Base-by-base conservation (phyloP, 305 asterid species). In the Fraxinus sp. region DNA sequence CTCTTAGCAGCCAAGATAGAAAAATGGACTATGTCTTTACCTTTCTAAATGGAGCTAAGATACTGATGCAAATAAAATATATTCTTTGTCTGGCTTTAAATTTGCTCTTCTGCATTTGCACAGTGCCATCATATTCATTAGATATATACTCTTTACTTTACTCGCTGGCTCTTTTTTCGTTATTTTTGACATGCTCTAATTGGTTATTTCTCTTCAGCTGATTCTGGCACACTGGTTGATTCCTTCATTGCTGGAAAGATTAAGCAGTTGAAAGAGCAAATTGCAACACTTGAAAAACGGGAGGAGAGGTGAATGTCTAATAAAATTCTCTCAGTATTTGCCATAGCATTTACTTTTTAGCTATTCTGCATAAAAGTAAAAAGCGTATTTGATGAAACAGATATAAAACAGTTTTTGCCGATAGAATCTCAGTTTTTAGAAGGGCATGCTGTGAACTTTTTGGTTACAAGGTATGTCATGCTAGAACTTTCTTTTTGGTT, bases 401-500 rank as follows among this genome's bases (percentile, higher is more conserved):
- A 86, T 94, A 95, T 92, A 94, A 90, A 93, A 88, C 97, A 39
- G 99, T 94, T 80, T 95, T 95, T 87, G 98, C 98, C 1, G 99
- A 95, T 85, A 86, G 97, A 88, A 95, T 95, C 83, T 93, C 99
- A 79, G 99, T 95, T 80, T 95, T 95, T 86, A 90, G 99, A 88
- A 91, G 97, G 87, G 99, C 99, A 33, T 95, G 98, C 91, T 94
- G 98, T 86, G 99, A 93, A 84, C 98, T 94, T 82, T 96, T 96
- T 86, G 99, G 98, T 86, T 96, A 96, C 90, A 93, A 96, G 99
- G 98, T 96, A 92, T 76, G 39, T 14, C 76, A 78, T 87, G 71
- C 80, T 82, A 41, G 16, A 71, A 35, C 82, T 77, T 73, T 80
- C 46, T 75, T 78, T 68, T 59, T 84, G 57, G 26, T 80, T 79